phyloP scores from a whole-genome alignment of 805 yeast genomes.

The Wickerhamomyces bisporus region DNA sequence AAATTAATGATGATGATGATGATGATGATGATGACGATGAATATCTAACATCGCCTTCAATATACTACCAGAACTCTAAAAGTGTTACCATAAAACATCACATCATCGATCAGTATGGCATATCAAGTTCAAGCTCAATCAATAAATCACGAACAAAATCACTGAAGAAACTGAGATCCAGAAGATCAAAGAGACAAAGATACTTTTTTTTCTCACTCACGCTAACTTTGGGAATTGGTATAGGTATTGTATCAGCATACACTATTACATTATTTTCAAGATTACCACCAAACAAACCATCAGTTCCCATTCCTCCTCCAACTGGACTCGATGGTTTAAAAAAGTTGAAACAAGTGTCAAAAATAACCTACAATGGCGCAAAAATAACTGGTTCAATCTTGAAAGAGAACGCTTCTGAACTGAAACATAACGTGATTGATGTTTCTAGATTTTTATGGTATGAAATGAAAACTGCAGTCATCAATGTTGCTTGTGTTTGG shows the following conservation, averaged over 20 bases:
- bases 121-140: not conserved
- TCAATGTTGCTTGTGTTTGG: conserved; percentile 4
- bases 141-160: not conserved
- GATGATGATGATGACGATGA: not conserved
- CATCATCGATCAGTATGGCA: not conserved
- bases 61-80: not conserved
- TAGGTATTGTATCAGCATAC: conserved; percentile 21
- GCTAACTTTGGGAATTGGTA: conserved; percentile 21
- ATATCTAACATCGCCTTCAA: not conserved
- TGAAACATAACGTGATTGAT: conserved; percentile 2
- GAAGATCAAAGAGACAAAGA: conserved; percentile 3
- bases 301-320: conserved; percentile 2
- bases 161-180: conserved; percentile 15
- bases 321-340: not conserved
- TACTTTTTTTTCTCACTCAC: conserved; percentile 14
- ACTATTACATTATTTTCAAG: conserved; percentile 4
- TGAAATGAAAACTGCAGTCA: conserved; percentile 3
- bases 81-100: conserved; percentile 14
- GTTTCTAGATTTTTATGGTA: conserved; percentile 10
- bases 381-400: not conserved
- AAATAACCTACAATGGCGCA: conserved; percentile 1
- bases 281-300: not conserved
- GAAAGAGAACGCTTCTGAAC: not conserved
- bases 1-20: not conserved
- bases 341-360: not conserved